Percentiles rank a stretch among this genome's conserved stretches.
Evolutionary conservation across 257 asterid species (phyloP).

Genomic region (Solanum rostratum): DNA sequence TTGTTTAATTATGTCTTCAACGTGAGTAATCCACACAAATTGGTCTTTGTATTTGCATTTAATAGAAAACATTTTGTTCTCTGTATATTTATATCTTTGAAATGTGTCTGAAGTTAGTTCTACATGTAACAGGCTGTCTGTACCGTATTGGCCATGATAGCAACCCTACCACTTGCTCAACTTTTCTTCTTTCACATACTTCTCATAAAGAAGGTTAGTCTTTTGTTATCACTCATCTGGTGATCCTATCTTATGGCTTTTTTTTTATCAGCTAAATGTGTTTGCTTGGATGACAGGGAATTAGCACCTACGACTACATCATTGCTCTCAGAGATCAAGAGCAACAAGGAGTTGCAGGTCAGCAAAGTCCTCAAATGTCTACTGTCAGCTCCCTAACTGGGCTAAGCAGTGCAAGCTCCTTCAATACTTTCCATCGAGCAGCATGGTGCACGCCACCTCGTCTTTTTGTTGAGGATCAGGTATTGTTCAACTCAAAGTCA

Average conservation of each 20-base stretch:
- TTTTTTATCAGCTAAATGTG: background rate
- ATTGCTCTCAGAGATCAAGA: conserved; percentile 97
- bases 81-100: background rate
- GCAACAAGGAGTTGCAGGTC: conserved; percentile 61
- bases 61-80: background rate
- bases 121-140: conserved; percentile 58
- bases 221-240: background rate
- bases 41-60: background rate
- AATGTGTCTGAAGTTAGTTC: background rate
- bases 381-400: conserved; percentile 83
- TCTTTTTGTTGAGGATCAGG: conserved; percentile 97
- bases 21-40: background rate
- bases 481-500: background rate
- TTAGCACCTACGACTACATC: conserved; percentile 96
- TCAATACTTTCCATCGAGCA: conserved; percentile 75
- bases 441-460: conserved; percentile 99
- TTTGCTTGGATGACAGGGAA: conserved; percentile 45
- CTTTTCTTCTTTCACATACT: conserved; percentile 99
- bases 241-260: background rate
- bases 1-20: background rate
- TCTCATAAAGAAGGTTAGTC: conserved; percentile 71
- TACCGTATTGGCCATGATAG: conserved; percentile 95
- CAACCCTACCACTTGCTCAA: conserved; percentile 87
- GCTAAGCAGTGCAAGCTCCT: conserved; percentile 89
- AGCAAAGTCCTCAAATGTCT: conserved; percentile 96